A percentile compares a stretch with the other conserved stretches of the same genome.
phyloP scores from a whole-genome alignment of 1,139 yeast genomes.

The Candida dubliniensis region DNA sequence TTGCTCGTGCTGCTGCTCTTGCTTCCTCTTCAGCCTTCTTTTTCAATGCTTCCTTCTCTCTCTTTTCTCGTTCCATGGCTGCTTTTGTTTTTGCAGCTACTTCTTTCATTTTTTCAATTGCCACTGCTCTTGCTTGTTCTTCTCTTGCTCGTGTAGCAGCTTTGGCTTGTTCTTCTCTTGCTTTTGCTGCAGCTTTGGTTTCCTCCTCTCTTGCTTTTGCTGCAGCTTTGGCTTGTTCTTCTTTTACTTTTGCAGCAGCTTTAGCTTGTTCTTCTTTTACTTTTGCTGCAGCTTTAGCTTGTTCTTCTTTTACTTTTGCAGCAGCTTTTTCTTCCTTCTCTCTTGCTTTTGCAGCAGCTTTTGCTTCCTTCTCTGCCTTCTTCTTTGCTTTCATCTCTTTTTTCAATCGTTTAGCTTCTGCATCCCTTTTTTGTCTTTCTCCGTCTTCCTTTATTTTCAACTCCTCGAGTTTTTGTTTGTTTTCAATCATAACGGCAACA shows the following conservation, averaged over 20 bases:
- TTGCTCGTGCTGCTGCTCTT: conserved; percentile 9
- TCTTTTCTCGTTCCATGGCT: conserved; percentile 10
- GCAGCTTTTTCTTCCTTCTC: conserved; percentile 19
- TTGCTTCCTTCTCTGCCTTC: conserved; percentile 20
- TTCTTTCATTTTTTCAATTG: too few relatives aligned
- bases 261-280: too few relatives aligned
- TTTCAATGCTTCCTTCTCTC: conserved; percentile 5
- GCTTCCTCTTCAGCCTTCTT: conserved; percentile 7
- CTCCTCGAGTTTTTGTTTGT: conserved; percentile 45
- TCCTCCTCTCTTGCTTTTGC: conserved; percentile 12
- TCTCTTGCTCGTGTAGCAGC: too few relatives aligned
- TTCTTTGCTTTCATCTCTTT: conserved; percentile 25
- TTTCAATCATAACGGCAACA: conserved; percentile 44
- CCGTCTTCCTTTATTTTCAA: conserved; percentile 40
- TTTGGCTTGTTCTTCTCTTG: conserved; percentile 13
- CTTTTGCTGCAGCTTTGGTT: conserved; percentile 10
- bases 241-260: too few relatives aligned
- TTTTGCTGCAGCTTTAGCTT: conserved; percentile 19
- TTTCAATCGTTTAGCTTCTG: conserved; percentile 18
- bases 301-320: conserved; percentile 20
- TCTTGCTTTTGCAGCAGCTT: conserved; percentile 18
- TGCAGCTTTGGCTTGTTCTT: conserved; percentile 9
- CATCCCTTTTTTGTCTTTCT: conserved; percentile 35
- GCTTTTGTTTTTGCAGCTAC: too few relatives aligned
- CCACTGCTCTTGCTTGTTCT: too few relatives aligned